A percentile compares a stretch with the other conserved stretches of the same genome.
Evolutionary conservation across 208 protist species (phyloP).

Genomic region (Angomonas ambiguus): DNA sequence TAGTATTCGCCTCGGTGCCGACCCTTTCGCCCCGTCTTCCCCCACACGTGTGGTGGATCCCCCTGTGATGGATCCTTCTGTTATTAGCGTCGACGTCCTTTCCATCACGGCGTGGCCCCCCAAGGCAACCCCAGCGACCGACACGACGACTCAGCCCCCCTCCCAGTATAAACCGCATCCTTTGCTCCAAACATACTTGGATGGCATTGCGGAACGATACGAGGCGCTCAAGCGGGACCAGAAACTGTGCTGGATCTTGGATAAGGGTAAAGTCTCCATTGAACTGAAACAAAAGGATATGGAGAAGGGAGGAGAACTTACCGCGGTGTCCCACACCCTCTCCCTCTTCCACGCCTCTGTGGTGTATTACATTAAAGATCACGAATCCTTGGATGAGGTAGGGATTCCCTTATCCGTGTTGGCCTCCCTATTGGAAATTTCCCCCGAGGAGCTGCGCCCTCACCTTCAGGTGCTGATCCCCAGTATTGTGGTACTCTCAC

Average conservation of each 20-base stretch:
- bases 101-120: slow-evolving; percentile 72
- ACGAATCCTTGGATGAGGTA: background rate
- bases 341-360: slow-evolving; percentile 74
- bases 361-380: slow-evolving; percentile 54
- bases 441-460: slow-evolving; percentile 19
- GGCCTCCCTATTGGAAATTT: slow-evolving; percentile 20
- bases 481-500: slow-evolving; percentile 24
- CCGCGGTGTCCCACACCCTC: slow-evolving; percentile 36
- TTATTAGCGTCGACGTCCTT: slow-evolving; percentile 58
- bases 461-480: slow-evolving; percentile 27
- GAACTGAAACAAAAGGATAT: slow-evolving; percentile 50
- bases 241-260: slow-evolving; percentile 60
- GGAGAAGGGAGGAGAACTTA: slow-evolving; percentile 21
- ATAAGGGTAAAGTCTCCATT: slow-evolving; percentile 55
- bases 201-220: slow-evolving; percentile 45
- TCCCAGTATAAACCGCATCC: slow-evolving; percentile 54
- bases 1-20: background rate
- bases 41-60: background rate
- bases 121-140: slow-evolving; percentile 16
- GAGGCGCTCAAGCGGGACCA: slow-evolving; percentile 58
- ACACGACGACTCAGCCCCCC: slow-evolving; percentile 19
- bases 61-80: slow-evolving; percentile 2
- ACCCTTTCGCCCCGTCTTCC: background rate
- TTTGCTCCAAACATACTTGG: slow-evolving; percentile 45
- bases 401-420: slow-evolving; percentile 10